Evolutionary conservation across 768 basidiomycete species (phyloP).

Genomic region (Cystoderma amianthinum): DNA sequence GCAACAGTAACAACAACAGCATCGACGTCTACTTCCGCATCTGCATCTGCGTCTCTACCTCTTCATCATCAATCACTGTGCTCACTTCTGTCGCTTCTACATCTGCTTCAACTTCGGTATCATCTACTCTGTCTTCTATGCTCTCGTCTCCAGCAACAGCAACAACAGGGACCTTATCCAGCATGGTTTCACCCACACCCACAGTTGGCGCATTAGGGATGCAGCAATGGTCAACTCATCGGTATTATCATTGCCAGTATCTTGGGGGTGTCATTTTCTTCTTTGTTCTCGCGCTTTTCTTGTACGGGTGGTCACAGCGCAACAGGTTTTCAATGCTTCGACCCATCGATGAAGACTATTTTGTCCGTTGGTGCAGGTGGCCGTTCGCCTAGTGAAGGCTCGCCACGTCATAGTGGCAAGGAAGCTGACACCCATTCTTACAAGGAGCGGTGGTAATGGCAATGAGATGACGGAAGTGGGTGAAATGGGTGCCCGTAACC

Average conservation of each 20-base stretch:
- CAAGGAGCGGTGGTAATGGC: slow-evolving; percentile 22
- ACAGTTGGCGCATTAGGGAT: slow-evolving; percentile 4
- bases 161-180: slow-evolving; percentile 11
- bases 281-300: slow-evolving; percentile 40
- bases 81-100: slow-evolving; percentile 11
- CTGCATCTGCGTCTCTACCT: too few species aligned
- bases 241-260: slow-evolving; percentile 57
- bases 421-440: slow-evolving; percentile 63
- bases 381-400: slow-evolving; percentile 51
- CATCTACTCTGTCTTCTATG: slow-evolving; percentile 7
- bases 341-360: slow-evolving; percentile 29
- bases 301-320: slow-evolving; percentile 37
- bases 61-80: too few species aligned
- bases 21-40: slow-evolving; percentile 8
- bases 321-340: slow-evolving; percentile 21
- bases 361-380: slow-evolving; percentile 30
- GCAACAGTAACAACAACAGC: slow-evolving; percentile 21
- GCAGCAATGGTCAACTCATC: slow-evolving; percentile 33
- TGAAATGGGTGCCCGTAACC: slow-evolving; percentile 19
- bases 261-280: slow-evolving; percentile 51
- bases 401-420: slow-evolving; percentile 63
- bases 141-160: slow-evolving; percentile 13
- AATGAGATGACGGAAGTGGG: slow-evolving; percentile 5
- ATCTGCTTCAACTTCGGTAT: slow-evolving; percentile 14
- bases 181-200: slow-evolving; percentile 6